Base-by-base conservation (phyloP, 495 filamentous ascomycete species). In the Aspergillus olivimuriae region DNA sequence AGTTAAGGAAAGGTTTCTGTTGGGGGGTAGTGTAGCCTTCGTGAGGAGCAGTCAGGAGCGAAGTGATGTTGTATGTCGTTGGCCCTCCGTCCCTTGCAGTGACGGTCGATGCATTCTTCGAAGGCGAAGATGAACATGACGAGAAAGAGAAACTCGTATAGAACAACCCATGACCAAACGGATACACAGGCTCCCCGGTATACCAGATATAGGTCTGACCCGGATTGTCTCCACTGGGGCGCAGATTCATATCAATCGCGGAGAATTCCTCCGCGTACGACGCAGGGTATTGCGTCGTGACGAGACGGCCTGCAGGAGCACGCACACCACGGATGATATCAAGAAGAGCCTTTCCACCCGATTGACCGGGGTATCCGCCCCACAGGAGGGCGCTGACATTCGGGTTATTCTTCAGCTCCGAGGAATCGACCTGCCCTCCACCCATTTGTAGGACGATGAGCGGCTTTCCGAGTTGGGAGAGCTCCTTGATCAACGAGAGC, bases 121-220 rank as follows among this genome's bases (percentile, higher is more conserved):
- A 15, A 10, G 26, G 33, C 0, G 39, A 37, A 6, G 62, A 50
- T 0, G 65, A 65, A 2, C 68, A 5, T 11, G 11, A 28, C 6
- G 5, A 5, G 11, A 11, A 58, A 17, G 60, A 51, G 55, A 75
- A 73, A 4, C 60, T 69, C 1, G 75, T 72, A 46, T 77, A 75
- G 57, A 72, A 74, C 7, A 81, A 46, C 0, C 78, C 79, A 43
- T 66, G 70, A 1, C 77, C 79, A 44, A 81, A 83, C 7, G 69
- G 67, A 19, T 74, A 74, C 15, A 76, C 68, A 0, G 77, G 62
- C 2, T 53, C 68, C 9, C 71, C 71, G 1, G 70, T 74, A 48
- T 81, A 83, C 75, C 74, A 83, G 52, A 72, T 76, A 44, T 83
- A 83, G 0, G 80, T 83, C 35, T 77, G 69, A 1, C 79, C 77